Conservation (phyloP, 2,329 filamentous ascomycete species). For the Ophiostoma perfectum region DNA sequence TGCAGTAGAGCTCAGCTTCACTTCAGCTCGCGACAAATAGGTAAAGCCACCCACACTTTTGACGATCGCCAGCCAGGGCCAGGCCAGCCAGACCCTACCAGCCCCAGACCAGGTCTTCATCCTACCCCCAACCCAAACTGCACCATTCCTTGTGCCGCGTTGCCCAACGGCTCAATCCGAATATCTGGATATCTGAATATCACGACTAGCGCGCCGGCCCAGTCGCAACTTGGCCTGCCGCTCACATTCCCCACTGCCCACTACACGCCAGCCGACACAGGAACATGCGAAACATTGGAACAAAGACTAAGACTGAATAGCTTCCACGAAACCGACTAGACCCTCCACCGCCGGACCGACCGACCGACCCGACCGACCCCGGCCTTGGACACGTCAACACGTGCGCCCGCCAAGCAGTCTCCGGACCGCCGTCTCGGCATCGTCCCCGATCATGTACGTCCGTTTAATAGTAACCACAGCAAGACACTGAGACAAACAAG, state of each 20-base stretch:
- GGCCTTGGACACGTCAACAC: background rate
- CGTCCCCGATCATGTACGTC: background rate
- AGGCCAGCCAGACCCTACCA: background rate
- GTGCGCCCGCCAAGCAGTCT: background rate
- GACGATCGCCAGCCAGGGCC: conserved; percentile 2
- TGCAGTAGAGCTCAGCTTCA: background rate
- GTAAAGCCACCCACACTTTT: background rate
- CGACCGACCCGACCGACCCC: background rate
- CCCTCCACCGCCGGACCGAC: background rate
- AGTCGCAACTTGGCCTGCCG: background rate
- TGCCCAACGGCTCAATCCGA: background rate
- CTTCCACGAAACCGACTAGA: background rate
- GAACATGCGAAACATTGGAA: too few species aligned
- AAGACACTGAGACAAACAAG: background rate
- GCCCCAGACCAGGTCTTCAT: too few species aligned
- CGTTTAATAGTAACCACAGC: too few species aligned
- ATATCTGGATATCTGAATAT: background rate
- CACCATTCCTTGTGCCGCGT: background rate
- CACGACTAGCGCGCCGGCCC: background rate
- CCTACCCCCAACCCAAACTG: background rate
- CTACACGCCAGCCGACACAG: too few species aligned
- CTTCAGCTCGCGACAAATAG: background rate
- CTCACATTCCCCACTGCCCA: background rate
- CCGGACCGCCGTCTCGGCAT: too few species aligned
- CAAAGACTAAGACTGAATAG: conserved; percentile 5